Base-by-base conservation (phyloP, 306 rosid genomes). In the Argentina anserina region DNA sequence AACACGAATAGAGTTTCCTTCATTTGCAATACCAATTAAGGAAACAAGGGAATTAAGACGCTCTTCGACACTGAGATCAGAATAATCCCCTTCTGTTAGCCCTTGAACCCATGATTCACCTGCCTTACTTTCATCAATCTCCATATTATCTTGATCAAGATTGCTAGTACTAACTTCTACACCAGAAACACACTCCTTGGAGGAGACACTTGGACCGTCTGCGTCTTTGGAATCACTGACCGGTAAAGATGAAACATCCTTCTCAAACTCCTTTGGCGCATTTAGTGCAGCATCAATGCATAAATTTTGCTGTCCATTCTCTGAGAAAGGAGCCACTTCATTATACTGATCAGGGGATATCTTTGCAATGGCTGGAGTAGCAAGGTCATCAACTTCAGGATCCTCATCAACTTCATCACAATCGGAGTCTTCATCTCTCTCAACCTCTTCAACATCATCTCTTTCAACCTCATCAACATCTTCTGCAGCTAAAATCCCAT, bases 81-180 rank as follows among this genome's bases (percentile, higher is more conserved):
- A 88, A 82, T 88, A 95, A 60, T 95, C 99, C 58, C 92, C 99
- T 87, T 95, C 99, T 2, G 97, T 75, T 26, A 95, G 96, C 56
- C 99, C 99, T 74, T 87, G 99, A 84, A 91, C 86, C 99, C 99
- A 95, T 64, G 97, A 87, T 77, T 91, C 99, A 69, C 97, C 99
- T 41, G 94, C 83, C 81, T 85, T 91, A 79, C 92, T 91, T 78
- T 95, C 99, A 88, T 95, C 99, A 71, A 95, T 91, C 86, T 95
- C 97, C 96, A 95, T 88, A 78, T 82, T 86, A 78, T 86, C 91
- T 79, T 95, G 91, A 71, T 75, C 92, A 59, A 69, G 82, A 75
- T 80, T 82, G 45, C 76, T 76, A 42, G 76, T 65, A 81, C 53
- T 72, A 59, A 82, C 43, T 68, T 79, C 84, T 77, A 62, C 86